These are phyloP conservation scores for Carex sylvatica DNA, from an alignment of 202 grass and related monocot species.

Conservation along the genomic window DNA sequence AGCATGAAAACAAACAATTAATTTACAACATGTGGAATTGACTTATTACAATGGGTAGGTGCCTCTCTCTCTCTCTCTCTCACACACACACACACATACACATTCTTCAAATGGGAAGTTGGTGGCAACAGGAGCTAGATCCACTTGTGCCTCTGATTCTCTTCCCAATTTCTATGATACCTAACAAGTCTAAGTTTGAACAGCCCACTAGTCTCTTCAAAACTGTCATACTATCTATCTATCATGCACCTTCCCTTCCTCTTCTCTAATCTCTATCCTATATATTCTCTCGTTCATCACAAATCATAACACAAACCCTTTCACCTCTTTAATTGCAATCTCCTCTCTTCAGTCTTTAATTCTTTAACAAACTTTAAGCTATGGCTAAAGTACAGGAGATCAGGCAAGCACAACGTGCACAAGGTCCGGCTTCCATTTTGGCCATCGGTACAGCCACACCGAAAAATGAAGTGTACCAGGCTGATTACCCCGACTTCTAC, in stretches of 20 bases:
- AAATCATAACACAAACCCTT: background rate
- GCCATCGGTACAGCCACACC: conserved; percentile 76
- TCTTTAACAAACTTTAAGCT: background rate
- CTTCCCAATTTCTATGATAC: background rate
- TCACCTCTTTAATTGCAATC: background rate
- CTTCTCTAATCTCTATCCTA: background rate
- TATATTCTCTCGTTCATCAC: background rate
- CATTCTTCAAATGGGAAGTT: background rate
- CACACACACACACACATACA: no score
- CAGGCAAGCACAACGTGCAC: conserved; percentile 55
- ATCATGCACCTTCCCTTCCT: background rate
- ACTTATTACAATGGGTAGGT: no score
- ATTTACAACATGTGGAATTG: no score
- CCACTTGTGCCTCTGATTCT: background rate
- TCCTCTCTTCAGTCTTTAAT: background rate
- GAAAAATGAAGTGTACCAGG: conserved; percentile 62
- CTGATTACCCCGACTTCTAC: conserved; percentile 90
- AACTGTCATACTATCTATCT: background rate
- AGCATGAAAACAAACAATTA: no score
- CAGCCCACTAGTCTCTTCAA: background rate
- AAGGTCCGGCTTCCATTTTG: conserved; percentile 57
- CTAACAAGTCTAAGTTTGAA: conserved; percentile 16
- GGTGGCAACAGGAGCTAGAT: background rate
- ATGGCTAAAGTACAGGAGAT: conserved; percentile 55
- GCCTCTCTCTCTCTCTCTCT: no score